Base-by-base conservation (phyloP, 768 basidiomycete species). In the Collybiopsis luxurians region DNA sequence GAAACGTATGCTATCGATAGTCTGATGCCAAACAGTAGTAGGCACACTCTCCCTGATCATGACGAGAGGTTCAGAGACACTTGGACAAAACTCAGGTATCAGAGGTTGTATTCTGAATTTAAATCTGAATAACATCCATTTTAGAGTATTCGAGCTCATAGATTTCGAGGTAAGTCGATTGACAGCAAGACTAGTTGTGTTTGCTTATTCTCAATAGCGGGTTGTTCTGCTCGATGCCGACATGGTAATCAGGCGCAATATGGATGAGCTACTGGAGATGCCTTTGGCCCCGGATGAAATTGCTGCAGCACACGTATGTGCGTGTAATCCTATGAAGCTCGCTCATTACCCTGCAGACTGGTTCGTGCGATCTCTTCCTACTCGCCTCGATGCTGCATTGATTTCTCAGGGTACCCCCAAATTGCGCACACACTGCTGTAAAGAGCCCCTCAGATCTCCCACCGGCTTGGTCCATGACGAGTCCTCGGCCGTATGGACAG, bases 341-440 rank as follows among this genome's bases (percentile, higher is more conserved):
- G 59, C 78, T 2, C 92, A 95, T 69, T 99, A 99, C 72, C 96
- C 96, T 7, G 64, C 71, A 3, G 94, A 97, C 67, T 99, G 96
- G 97, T 81, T 61, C 66, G 66, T 80, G 51, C 67, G 75, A 48
- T 34, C 27, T 10, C 46, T 55, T 17, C 45, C 28, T 47, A 42
- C 48, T 17, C 27, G 27, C 7, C 15, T 19, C 3, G 15, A 23
- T 54, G 30, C 40, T 31, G 27, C 36, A 39, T 15, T 26, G 23
- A n/a, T 47, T 46, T 43, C 45, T 15, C 62, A 98, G 96, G 96
- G 79, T 84, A 38, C 95, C 96, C n/a, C 85, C 75, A 58, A 98
- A 98, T 65, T 99, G 96, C 70, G 85, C 90, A 21, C 87, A 93
- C 69, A 87, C 89, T 3, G 72, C 74, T 7, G 80, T 83, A 27